phyloP scores from a whole-genome alignment of 2,329 filamentous ascomycete species.

The Exophiala oligosperma region DNA sequence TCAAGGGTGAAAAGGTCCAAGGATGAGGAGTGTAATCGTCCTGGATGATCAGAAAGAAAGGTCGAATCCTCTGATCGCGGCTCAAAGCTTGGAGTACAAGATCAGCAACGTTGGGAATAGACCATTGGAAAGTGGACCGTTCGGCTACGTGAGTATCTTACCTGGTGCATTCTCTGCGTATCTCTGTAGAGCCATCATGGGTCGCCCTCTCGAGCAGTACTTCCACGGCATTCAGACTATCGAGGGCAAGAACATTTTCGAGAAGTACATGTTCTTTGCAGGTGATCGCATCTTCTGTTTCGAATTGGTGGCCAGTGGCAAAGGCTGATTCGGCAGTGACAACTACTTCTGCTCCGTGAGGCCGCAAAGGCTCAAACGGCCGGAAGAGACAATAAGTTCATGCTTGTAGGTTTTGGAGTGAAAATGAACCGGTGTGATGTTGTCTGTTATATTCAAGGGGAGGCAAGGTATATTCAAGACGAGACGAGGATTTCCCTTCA shows the following conservation, averaged over 20 bases:
- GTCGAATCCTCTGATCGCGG: constrained; percentile 92
- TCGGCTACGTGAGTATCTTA: constrained; percentile 96
- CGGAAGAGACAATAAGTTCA: no score
- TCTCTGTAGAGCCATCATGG: constrained; percentile 97
- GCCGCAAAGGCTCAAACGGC: no score
- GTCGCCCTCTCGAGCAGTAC: constrained; percentile 93
- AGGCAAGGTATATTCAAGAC: no score
- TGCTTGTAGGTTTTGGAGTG: no score
- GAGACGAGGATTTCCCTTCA: no score
- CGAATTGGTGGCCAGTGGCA: constrained; percentile 96
- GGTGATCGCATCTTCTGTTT: constrained; percentile 99
- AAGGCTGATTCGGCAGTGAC: constrained; percentile 63
- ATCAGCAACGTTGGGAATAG: constrained; percentile 99
- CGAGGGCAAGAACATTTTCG: constrained; percentile 99
- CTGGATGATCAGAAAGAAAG: constrained; percentile 71
- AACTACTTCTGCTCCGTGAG: no score
- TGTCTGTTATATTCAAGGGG: no score
- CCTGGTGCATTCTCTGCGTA: constrained; percentile 99
- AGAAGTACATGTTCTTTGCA: constrained; percentile 99
- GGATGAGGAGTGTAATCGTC: constrained; percentile 90
- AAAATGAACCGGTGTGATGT: no score
- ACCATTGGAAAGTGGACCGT: constrained; percentile 83
- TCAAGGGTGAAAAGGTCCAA: constrained; percentile 89
- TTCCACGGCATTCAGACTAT: constrained; percentile 99
- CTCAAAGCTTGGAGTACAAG: constrained; percentile 99